phyloP scores from a whole-genome alignment of 2,329 filamentous ascomycete species.

The Paecilomyces fulvus region DNA sequence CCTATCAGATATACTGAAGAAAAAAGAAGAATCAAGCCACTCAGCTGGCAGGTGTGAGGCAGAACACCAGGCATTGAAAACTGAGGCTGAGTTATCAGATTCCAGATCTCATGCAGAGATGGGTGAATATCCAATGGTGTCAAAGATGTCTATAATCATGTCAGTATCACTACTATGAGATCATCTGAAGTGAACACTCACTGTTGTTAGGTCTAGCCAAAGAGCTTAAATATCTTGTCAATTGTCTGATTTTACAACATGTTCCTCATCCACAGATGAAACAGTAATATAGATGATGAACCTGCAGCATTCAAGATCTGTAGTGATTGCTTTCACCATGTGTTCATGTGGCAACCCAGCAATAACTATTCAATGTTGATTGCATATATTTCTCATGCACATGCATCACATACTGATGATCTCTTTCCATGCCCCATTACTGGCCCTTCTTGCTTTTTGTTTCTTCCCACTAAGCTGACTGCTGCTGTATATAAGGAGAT shows the following conservation, averaged over 20 bases:
- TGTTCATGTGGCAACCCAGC: constrained; percentile 81
- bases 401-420: constrained; percentile 50
- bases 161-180: constrained; percentile 5
- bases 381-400: constrained; percentile 6
- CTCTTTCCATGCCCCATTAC: constrained; percentile 77
- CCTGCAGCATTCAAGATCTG: constrained; percentile 82
- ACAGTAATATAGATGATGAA: constrained; percentile 92
- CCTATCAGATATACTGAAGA: constrained; percentile 69
- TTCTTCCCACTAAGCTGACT: constrained; percentile 53
- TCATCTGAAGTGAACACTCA: constrained; percentile 10
- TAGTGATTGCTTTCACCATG: constrained; percentile 69
- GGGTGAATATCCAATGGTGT: constrained; percentile 48
- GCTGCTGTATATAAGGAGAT: constrained; percentile 50
- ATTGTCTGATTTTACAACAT: constrained; percentile 65
- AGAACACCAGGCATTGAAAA: constrained; percentile 67
- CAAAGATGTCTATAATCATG: constrained; percentile 47
- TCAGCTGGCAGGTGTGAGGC: constrained; percentile 66
- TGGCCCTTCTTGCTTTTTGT: constrained; percentile 67
- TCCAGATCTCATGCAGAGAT: constrained; percentile 63
- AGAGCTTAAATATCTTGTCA: constrained; percentile 74
- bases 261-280: constrained; percentile 75
- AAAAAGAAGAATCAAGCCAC: constrained; percentile 75
- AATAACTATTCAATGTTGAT: constrained; percentile 51
- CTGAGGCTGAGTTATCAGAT: constrained; percentile 65
- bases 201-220: constrained; percentile 64